phyloP scores from a whole-genome alignment of 164 flowering plant species.

The Annona squamosa region DNA sequence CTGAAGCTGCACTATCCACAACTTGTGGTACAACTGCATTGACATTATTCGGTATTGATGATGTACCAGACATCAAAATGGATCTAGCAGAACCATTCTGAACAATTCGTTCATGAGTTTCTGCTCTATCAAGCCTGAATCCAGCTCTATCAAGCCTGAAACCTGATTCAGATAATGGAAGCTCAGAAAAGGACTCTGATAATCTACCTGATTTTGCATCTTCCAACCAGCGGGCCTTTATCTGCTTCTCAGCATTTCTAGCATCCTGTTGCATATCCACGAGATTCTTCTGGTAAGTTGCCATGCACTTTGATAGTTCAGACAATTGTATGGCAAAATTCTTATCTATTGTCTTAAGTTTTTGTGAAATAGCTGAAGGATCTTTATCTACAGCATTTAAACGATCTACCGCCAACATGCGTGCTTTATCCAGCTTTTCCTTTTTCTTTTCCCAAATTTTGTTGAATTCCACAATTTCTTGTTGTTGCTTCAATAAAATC shows the following conservation, averaged over 20 bases:
- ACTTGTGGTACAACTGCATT: neutral
- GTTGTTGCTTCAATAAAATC: conserved; percentile 31
- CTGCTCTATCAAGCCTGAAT: conserved; percentile 11
- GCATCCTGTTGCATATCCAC: conserved; percentile 29
- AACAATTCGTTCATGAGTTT: conserved; percentile 9
- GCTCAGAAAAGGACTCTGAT: conserved; percentile 17
- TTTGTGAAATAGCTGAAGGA: conserved; percentile 25
- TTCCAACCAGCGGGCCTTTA: conserved; percentile 26
- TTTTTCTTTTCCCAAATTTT: conserved; percentile 26
- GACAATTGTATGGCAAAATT: conserved; percentile 30
- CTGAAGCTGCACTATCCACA: neutral
- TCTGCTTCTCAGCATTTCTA: conserved; percentile 22
- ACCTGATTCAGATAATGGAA: conserved; percentile 15
- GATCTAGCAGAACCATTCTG: conserved; percentile 6
- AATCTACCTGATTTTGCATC: conserved; percentile 32
- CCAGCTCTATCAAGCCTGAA: conserved; percentile 11
- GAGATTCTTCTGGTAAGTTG: conserved; percentile 28
- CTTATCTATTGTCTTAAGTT: conserved; percentile 33
- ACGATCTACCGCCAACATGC: conserved; percentile 28
- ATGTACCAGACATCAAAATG: conserved; percentile 9
- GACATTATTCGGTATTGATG: conserved; percentile 1
- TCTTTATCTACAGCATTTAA: conserved; percentile 25
- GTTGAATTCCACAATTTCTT: conserved; percentile 27
- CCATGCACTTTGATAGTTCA: conserved; percentile 23
- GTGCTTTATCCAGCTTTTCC: conserved; percentile 25